Base-by-base conservation (phyloP, 2,329 filamentous ascomycete genomes). In the Claviceps humidiphila region DNA sequence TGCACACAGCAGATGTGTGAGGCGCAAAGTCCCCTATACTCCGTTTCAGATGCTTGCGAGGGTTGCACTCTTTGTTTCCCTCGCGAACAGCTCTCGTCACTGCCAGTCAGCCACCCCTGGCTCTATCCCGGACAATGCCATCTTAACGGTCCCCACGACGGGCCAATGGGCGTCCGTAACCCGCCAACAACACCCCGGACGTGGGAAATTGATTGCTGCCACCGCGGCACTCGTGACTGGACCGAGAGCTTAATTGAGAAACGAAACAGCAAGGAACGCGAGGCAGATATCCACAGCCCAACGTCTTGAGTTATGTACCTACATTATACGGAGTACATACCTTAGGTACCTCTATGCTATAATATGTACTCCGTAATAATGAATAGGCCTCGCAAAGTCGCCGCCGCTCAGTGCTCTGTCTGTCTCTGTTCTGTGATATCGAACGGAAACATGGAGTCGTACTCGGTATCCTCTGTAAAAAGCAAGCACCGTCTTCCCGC, bases 1-100 rank as follows among this genome's bases (percentile, higher is more conserved):
- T 16, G 4, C 14, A 4, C 2, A 1, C 24, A 8, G n/a, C 4
- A 30, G 3, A 45, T 7, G 4, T 16, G 13, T 30, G 6, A 7
- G 8, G 8, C 6, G 26, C 7, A 6, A 53, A 38, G 52, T 53
- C 30, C 38, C 14, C 26, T 6, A 11, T 51, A 51, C 52, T 13
- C 24, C 30, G 52, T 54, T 51, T 54, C 52, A 51, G 44, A 50
- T 41, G 45, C 34, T 48, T 30, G 16, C 11, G 14, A 22, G 17
- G 34, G 24, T 6, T 41, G 3, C 16, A 41, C 2, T 17, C 9
- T 41, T 39, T 39, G 24, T 49, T 26, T 41, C 38, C 37, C 38
- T 41, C 20, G 30, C 30, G 30, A 34, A 34, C 4, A 34, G 9
- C 30, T 34, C 6, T 38, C 8, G 14, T 37, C 16, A 16, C 26